These are phyloP conservation scores for Sphaerosporella brunnea DNA, from an alignment of 495 filamentous ascomycete genomes.

Conservation along the genomic window DNA sequence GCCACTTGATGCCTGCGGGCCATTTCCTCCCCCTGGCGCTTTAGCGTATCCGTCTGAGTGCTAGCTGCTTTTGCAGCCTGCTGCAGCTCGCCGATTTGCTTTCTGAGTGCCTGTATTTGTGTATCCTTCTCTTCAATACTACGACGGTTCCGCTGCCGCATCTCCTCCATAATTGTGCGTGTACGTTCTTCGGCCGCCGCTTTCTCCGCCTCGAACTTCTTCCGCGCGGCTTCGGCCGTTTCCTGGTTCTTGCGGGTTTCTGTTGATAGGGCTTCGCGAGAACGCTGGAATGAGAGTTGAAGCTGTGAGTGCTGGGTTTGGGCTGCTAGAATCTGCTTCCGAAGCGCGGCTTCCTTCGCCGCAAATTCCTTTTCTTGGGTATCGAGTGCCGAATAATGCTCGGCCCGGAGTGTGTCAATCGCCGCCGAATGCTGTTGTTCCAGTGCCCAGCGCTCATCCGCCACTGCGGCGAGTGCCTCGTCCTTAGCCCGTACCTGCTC, in stretches of 20 bases:
- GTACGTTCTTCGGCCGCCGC: conserved; percentile 15
- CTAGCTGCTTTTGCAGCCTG: not conserved
- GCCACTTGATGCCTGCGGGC: not conserved
- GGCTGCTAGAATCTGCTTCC: conserved; percentile 34
- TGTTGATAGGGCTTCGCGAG: conserved; percentile 45
- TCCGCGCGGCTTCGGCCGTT: conserved; percentile 53
- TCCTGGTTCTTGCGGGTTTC: conserved; percentile 51
- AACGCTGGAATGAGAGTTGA: conserved; percentile 53
- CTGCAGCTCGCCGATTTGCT: conserved; percentile 13
- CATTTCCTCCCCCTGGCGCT: not conserved
- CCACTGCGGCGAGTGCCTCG: conserved; percentile 24
- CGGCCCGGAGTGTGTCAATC: not conserved
- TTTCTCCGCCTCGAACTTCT: conserved; percentile 44
- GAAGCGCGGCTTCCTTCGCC: not conserved
- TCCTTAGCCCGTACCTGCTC: conserved; percentile 57
- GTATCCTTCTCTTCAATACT: conserved; percentile 14
- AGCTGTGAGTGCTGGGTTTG: conserved; percentile 58
- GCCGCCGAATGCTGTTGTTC: not conserved
- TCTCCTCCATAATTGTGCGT: conserved; percentile 20
- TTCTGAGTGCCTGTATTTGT: conserved; percentile 11
- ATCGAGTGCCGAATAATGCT: not conserved
- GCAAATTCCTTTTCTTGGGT: not conserved
- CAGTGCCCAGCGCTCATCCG: not conserved
- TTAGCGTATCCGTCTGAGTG: not conserved
- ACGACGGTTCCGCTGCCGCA: conserved; percentile 14